Evolutionary conservation across 495 filamentous ascomycete genomes (phyloP), one percentile per base, ranked within the genome.

Genomic region (Podospora conica): DNA sequence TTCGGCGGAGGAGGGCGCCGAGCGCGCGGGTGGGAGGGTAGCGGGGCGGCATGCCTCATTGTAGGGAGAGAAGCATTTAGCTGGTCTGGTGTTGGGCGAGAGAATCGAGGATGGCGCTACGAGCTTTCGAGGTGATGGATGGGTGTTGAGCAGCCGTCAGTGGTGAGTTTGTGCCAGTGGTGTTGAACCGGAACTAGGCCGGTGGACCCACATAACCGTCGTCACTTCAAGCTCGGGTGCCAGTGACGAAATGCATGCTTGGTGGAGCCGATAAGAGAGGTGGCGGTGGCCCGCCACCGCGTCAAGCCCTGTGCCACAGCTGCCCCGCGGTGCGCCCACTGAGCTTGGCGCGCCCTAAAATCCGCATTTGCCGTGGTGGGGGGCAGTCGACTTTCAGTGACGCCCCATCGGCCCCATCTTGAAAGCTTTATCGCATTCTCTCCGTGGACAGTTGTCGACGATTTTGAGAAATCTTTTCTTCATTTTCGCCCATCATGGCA

Each of bases 11-110:
- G 55, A 70, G 66, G 65, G 71, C 66, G 65, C 70, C 64, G 69
- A 70, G 58, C 40, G n/a, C 18, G 40, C 40, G 15, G 40, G 40
- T 48, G 64, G 57, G 70, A 60, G 66, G 57, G 65, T 72, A 73
- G 67, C 76, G 80, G 73, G 75, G 71, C 80, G 80, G 80, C 83
- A 85, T 85, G 64, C 81, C 83, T 82, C 82, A 85, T 83, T 25
- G 27, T 59, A 24, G 57, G 25, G 23, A n/a, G 23, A 9, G 22
- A 12, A 15, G 27, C 27, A 24, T 59, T 29, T 29, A 29, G 21
- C 23, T n/a, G 25, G 57, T 4, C 23, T 60, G 25, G 33, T 60
- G 15, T 23, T 29, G 28, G 28, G 3, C 18, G 23, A n/a, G 58
- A 27, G 20, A n/a, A n/a, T n/a, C n/a, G n/a, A n/a, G n/a, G n/a